Conservation (phyloP, 164 flowering plant species). For the Cinnamomum micranthum region DNA sequence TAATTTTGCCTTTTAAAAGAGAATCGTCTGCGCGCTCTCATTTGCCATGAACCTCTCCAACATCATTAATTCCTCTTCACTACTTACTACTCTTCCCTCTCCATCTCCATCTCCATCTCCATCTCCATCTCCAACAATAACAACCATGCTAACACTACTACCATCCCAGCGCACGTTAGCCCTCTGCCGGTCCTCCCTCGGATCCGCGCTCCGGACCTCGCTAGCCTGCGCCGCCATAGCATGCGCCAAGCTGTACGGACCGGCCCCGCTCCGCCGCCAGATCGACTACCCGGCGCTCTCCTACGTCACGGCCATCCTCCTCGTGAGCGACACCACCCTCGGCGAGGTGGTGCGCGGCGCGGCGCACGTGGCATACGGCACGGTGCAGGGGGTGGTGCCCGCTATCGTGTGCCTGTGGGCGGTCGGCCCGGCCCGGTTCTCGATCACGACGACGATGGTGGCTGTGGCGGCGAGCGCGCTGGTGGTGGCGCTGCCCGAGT, state of each 20-base stretch:
- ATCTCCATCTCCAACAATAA: too few species aligned
- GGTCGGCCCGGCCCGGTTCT: conserved; percentile 47
- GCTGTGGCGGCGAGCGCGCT: conserved; percentile 49
- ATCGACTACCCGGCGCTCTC: conserved; percentile 68
- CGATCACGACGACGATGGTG: conserved; percentile 25
- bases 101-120: too few species aligned
- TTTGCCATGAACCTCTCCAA: not conserved
- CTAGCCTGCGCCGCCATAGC: conserved; percentile 71
- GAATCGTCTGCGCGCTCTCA: not conserved
- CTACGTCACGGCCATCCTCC: conserved; percentile 54
- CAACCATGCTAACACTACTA: not conserved
- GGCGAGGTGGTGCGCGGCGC: conserved; percentile 66
- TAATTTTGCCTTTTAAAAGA: not conserved
- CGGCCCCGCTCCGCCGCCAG: conserved; percentile 23
- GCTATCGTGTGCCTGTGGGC: conserved; percentile 55
- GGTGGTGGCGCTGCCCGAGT: conserved; percentile 51
- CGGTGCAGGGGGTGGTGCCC: conserved; percentile 49
- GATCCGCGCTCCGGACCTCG: conserved; percentile 55
- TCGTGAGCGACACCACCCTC: conserved; percentile 52
- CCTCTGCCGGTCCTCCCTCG: conserved; percentile 46
- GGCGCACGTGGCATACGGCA: conserved; percentile 57
- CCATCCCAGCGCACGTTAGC: conserved; percentile 1
- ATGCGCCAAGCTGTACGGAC: conserved; percentile 52
- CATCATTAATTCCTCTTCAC: not conserved
- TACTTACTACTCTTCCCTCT: not conserved